These are phyloP conservation scores for Grosmannia serpens DNA, from an alignment of 2,329 filamentous ascomycete genomes.

Conservation along the genomic window DNA sequence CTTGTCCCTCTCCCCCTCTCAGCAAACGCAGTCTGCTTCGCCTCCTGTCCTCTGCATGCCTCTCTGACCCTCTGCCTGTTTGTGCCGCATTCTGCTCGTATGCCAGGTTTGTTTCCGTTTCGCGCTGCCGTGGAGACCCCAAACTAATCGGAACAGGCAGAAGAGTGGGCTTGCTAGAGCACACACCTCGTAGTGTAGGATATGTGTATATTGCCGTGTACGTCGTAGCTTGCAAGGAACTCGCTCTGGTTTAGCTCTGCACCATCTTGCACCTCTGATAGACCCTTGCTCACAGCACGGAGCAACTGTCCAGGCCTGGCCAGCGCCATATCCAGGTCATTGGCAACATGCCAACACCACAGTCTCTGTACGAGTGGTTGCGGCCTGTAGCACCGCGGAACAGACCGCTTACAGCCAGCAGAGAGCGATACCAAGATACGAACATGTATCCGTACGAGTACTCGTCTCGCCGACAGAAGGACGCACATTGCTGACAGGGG, in stretches of 20 bases:
- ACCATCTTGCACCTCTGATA: neutral
- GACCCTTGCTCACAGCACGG: no score
- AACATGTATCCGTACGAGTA: no score
- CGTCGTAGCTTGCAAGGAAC: neutral
- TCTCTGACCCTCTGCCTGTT: neutral
- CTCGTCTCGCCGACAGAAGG: no score
- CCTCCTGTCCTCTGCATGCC: neutral
- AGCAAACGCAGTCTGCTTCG: neutral
- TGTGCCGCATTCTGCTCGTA: neutral
- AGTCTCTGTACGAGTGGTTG: neutral
- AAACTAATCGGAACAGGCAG: neutral
- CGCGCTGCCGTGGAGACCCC: neutral
- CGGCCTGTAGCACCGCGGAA: neutral
- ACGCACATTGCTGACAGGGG: neutral
- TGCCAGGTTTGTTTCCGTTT: neutral
- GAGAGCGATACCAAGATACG: no score
- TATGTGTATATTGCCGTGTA: neutral
- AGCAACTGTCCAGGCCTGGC: neutral
- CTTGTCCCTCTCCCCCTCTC: no score
- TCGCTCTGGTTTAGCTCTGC: neutral
- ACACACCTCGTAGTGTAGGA: no score
- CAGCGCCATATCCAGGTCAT: neutral
- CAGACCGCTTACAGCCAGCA: neutral
- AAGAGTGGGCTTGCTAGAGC: neutral
- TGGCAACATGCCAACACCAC: neutral